These are phyloP conservation scores for Aquilaria malaccensis DNA, from an alignment of 345 rosid genomes.

Conservation along the genomic window DNA sequence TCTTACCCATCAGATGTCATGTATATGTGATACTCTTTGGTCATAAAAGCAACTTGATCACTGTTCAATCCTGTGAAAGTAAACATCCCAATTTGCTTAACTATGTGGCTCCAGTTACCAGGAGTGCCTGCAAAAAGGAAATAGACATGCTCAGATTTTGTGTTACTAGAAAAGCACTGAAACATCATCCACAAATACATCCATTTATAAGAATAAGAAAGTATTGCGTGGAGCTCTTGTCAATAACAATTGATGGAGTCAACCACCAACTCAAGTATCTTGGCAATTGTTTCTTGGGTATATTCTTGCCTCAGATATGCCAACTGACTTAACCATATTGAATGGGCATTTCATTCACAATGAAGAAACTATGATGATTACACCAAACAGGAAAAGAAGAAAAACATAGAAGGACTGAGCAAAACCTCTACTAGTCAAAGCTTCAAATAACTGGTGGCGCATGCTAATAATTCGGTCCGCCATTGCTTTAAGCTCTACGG, in stretches of 20 bases:
- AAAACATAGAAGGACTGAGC: slow-evolving; percentile 4
- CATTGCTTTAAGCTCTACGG: slow-evolving; percentile 68
- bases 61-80: slow-evolving; percentile 60
- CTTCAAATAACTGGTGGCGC: slow-evolving; percentile 59
- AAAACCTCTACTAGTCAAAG: slow-evolving; percentile 48
- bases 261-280: neutral
- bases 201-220: neutral
- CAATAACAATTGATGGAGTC: neutral
- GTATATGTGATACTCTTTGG: slow-evolving; percentile 61
- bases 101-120: slow-evolving; percentile 80
- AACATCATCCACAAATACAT: neutral
- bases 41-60: slow-evolving; percentile 69
- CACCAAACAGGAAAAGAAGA: neutral
- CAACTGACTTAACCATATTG: neutral
- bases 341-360: slow-evolving; percentile 1
- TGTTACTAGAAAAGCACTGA: slow-evolving; percentile 1
- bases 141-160: neutral
- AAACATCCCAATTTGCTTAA: slow-evolving; percentile 77
- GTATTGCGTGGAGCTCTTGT: neutral
- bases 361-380: neutral
- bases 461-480: slow-evolving; percentile 63
- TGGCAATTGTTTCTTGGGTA: neutral
- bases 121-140: slow-evolving; percentile 50
- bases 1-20: slow-evolving; percentile 70
- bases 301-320: neutral